Evolutionary conservation across 805 yeast genomes (phyloP).

Genomic region (Candida xiaguanensis): DNA sequence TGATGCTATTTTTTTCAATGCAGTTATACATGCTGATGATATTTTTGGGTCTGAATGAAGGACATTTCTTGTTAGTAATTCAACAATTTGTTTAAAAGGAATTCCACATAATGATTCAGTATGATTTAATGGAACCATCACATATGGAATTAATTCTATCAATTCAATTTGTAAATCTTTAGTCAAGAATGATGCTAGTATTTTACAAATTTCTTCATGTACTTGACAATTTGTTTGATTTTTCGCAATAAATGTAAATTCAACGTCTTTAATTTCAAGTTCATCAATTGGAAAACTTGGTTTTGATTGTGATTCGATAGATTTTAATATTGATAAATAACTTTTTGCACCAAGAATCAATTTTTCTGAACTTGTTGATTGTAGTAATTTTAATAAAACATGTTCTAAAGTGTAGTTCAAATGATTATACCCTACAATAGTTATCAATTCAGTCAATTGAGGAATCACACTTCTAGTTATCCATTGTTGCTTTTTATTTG

Average conservation of each 20-base stretch:
- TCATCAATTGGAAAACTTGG: slow-evolving; percentile 72
- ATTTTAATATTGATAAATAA: slow-evolving; percentile 68
- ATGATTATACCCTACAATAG: slow-evolving; percentile 76
- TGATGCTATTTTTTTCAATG: slow-evolving; percentile 64
- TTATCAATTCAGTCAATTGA: slow-evolving; percentile 68
- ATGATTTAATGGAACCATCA: slow-evolving; percentile 29
- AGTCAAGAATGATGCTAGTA: slow-evolving; percentile 50
- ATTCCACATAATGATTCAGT: slow-evolving; percentile 40
- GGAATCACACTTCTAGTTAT: slow-evolving; percentile 61
- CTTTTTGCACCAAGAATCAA: slow-evolving; percentile 66
- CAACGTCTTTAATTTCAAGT: slow-evolving; percentile 13
- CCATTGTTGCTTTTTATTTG: slow-evolving; percentile 71
- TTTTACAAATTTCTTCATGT: slow-evolving; percentile 69
- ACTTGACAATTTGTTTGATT: slow-evolving; percentile 44
- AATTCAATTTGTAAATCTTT: slow-evolving; percentile 49
- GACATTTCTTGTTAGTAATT: slow-evolving; percentile 71
- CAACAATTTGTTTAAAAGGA: slow-evolving; percentile 64
- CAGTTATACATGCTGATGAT: slow-evolving; percentile 56
- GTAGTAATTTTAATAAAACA: slow-evolving; percentile 66
- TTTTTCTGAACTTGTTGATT: slow-evolving; percentile 62
- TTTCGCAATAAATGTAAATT: slow-evolving; percentile 39
- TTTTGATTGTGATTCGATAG: slow-evolving; percentile 47
- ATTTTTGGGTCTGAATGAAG: slow-evolving; percentile 64
- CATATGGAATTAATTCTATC: slow-evolving; percentile 72
- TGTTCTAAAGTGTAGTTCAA: slow-evolving; percentile 78